Percentiles rank a stretch among this genome's conserved stretches.
These are phyloP conservation scores for Sarcocystis neurona DNA, from an alignment of 169 alveolate species.

Conservation along the genomic window DNA sequence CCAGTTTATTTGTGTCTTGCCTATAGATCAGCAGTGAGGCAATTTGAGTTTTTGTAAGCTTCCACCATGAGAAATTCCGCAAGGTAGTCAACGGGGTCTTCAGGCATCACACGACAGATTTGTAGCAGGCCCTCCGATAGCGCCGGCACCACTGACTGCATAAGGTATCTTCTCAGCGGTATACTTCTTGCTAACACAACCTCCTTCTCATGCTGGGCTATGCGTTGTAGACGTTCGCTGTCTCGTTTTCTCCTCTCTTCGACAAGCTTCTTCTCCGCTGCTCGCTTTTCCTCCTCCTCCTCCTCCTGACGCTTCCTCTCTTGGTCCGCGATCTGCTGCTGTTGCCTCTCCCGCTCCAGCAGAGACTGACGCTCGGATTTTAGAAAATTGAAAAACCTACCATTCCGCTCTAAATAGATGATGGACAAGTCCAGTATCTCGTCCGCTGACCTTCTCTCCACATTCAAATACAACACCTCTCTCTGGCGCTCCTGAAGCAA, in stretches of 20 bases:
- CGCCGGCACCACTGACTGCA: conserved; percentile 87
- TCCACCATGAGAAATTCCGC: conserved; percentile 53
- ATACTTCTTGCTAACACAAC: conserved; percentile 73
- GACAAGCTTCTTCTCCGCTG: conserved; percentile 58
- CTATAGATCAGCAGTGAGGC: background rate
- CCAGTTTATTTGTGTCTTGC: background rate
- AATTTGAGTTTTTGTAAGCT: background rate
- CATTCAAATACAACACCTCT: conserved; percentile 18
- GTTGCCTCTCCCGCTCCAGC: conserved; percentile 59
- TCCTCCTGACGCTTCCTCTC: conserved; percentile 55
- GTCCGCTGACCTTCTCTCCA: conserved; percentile 36
- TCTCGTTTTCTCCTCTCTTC: conserved; percentile 67
- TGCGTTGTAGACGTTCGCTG: conserved; percentile 50
- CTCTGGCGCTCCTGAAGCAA: conserved; percentile 6
- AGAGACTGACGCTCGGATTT: conserved; percentile 67
- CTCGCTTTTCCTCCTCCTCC: conserved; percentile 44
- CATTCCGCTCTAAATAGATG: conserved; percentile 74
- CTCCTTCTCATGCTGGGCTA: conserved; percentile 72
- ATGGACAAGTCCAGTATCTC: conserved; percentile 62
- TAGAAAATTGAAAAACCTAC: conserved; percentile 76
- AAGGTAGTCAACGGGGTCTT: conserved; percentile 85
- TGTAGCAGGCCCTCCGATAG: conserved; percentile 86
- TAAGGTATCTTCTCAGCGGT: conserved; percentile 82
- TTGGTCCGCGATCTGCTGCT: conserved; percentile 62
- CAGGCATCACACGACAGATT: conserved; percentile 83